Evolutionary conservation across 1,139 yeast species (phyloP).

Genomic region (Pichia sp.): DNA sequence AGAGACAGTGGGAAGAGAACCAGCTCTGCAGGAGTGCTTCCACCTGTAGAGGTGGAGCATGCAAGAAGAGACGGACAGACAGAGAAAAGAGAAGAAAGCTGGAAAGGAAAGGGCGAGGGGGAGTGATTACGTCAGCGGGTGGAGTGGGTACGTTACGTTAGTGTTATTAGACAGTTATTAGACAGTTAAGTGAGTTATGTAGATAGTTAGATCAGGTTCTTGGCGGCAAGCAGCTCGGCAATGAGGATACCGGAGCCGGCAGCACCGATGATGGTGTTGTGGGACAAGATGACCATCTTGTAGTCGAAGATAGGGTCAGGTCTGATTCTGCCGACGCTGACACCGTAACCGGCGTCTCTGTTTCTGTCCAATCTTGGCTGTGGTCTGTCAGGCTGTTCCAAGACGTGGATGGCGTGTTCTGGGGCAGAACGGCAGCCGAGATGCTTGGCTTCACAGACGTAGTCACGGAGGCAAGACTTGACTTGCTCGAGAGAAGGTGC

Average conservation of each 20-base stretch:
- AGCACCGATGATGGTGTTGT: conserved; percentile 97
- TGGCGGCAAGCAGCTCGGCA: conserved; percentile 85
- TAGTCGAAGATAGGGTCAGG: conserved; percentile 90
- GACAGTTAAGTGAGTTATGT: no score
- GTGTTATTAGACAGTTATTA: no score
- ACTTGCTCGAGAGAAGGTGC: conserved; percentile 84
- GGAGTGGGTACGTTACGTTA: no score
- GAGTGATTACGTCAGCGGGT: no score
- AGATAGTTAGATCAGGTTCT: conserved; percentile 72
- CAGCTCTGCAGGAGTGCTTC: no score
- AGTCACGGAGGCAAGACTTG: conserved; percentile 65
- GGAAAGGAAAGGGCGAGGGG: no score
- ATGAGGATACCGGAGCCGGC: conserved; percentile 99
- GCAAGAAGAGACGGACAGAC: no score
- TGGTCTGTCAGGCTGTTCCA: conserved; percentile 92
- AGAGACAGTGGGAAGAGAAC: no score
- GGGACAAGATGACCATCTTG: conserved; percentile 95
- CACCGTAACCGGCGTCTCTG: conserved; percentile 93
- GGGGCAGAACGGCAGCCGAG: conserved; percentile 93
- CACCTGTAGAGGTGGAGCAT: no score
- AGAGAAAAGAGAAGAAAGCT: no score
- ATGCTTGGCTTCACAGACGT: conserved; percentile 78
- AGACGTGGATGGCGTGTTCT: conserved; percentile 82
- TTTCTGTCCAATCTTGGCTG: conserved; percentile 98
- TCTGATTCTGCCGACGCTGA: conserved; percentile 92